Base-by-base conservation (phyloP, 2,329 filamentous ascomycete species). In the Colletotrichum brevisporum region DNA sequence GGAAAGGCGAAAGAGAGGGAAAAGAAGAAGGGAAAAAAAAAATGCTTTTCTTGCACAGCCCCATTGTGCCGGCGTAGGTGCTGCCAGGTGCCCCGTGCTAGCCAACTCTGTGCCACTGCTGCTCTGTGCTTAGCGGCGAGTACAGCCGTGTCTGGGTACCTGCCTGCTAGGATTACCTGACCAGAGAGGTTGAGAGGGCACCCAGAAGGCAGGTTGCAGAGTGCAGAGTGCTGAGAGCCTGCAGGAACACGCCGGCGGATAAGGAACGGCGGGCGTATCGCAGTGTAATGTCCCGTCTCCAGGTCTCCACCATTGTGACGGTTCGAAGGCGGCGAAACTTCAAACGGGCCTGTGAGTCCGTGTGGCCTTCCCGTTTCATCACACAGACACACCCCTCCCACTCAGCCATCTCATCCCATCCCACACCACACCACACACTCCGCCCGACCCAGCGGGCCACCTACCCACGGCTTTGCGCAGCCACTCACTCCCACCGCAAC, bases 331-430 rank as follows among this genome's bases (percentile, higher is more conserved):
- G 55, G 55, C 55, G 67, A 69, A 69, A 69, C 67, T 66, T 55
- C 67, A 67, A 70, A 70, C 67, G 63, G 64, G 64, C 48, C 67
- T 27, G 63, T 57, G 51, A 70, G 67, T 68, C 57, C 47, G 67
- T 70, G 63, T 68, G 67, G 58, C 53, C 63, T 70, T 70, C n/a
- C 64, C 67, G 67, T 68, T 70, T 63, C 67, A 70, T 70, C 63
- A 70, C 63, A 70, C 67, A 70, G 56, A 68, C 63, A 24, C 26
- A 26, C 47, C 54, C 55, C 62, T 51, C 55, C 61, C 50, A 70
- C 63, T 63, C 63, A 63, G 56, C 63, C 63, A 45, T 50, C 66
- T 50, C 62, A 36, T 36, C 31, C 31, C 31, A 36, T 36, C 31
- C 31, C 31, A 36, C 6, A 9, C 31, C 31, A 36, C 31, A 36